Evolutionary conservation across 306 rosid genomes (phyloP).

Genomic region (Rosa persica): DNA sequence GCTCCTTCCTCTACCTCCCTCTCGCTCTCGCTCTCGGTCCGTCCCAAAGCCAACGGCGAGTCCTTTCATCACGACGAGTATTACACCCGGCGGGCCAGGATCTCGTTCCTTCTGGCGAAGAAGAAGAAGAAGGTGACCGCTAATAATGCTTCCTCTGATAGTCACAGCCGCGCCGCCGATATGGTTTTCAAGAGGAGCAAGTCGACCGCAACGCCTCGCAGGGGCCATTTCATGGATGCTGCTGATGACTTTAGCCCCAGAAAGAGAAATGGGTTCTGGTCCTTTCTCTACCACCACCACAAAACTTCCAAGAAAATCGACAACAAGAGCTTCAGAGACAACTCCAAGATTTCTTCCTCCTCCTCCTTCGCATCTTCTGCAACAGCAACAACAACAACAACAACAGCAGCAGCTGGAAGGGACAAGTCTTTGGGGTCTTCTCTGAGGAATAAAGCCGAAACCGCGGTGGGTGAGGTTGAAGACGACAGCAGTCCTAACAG

Average conservation of each 20-base stretch:
- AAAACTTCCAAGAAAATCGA: conserved; percentile 25
- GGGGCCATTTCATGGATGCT: conserved; percentile 30
- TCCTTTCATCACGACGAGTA: conserved; percentile 29
- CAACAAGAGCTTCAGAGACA: conserved; percentile 18
- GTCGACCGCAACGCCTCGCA: conserved; percentile 67
- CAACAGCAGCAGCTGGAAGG: neutral
- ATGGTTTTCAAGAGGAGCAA: conserved; percentile 73
- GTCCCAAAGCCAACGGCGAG: conserved; percentile 12
- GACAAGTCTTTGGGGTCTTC: conserved; percentile 20
- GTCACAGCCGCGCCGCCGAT: conserved; percentile 21
- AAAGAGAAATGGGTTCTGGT: conserved; percentile 80
- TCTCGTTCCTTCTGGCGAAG: conserved; percentile 64
- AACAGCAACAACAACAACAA: neutral
- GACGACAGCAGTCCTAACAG: conserved; percentile 51
- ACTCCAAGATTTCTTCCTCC: conserved; percentile 26
- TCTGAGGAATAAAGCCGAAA: conserved; percentile 16
- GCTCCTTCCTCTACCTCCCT: conserved; percentile 37
- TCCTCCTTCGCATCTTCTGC: conserved; percentile 4
- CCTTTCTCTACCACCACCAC: conserved; percentile 58
- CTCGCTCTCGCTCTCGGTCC: conserved; percentile 27
- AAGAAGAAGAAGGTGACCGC: conserved; percentile 55
- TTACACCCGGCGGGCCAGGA: conserved; percentile 46
- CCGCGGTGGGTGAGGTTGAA: conserved; percentile 19
- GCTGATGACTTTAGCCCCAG: conserved; percentile 51
- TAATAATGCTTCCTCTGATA: conserved; percentile 14